Evolutionary conservation across 129 eudicot species (phyloP).

Genomic region (Smallanthus sonchifolius): DNA sequence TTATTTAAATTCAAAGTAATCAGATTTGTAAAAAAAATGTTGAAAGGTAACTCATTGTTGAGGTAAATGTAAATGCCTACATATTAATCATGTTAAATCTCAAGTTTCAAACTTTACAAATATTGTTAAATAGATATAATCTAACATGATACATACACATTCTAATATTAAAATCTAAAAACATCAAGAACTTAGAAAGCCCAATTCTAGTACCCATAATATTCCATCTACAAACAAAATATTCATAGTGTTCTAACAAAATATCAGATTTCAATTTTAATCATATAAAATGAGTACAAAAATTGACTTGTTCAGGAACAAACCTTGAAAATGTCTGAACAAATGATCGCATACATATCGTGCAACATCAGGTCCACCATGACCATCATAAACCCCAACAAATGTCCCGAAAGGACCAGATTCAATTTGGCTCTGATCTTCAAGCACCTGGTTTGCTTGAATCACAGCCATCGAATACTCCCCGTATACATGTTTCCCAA

Average conservation of each 20-base stretch:
- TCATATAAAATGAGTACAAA: not conserved
- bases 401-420: constrained; percentile 59
- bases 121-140: not conserved
- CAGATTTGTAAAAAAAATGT: not conserved
- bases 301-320: not conserved
- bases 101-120: not conserved
- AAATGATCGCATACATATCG: constrained; percentile 53
- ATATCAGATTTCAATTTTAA: not conserved
- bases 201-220: not conserved
- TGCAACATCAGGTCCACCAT: constrained; percentile 63
- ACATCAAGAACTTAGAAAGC: not conserved
- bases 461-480: constrained; percentile 62
- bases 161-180: not conserved
- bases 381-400: constrained; percentile 75
- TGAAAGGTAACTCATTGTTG: not conserved
- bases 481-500: constrained; percentile 42
- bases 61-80: not conserved
- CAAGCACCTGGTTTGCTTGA: constrained; percentile 61
- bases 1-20: not conserved
- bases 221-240: not conserved
- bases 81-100: not conserved
- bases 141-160: not conserved
- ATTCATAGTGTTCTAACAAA: not conserved
- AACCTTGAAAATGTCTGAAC: constrained; percentile 54
- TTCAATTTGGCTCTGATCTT: constrained; percentile 65